A percentile compares a stretch with the other conserved stretches of the same genome.
Evolutionary conservation across 768 basidiomycete genomes (phyloP).

Genomic region (Lepiota brunneoincarnata): DNA sequence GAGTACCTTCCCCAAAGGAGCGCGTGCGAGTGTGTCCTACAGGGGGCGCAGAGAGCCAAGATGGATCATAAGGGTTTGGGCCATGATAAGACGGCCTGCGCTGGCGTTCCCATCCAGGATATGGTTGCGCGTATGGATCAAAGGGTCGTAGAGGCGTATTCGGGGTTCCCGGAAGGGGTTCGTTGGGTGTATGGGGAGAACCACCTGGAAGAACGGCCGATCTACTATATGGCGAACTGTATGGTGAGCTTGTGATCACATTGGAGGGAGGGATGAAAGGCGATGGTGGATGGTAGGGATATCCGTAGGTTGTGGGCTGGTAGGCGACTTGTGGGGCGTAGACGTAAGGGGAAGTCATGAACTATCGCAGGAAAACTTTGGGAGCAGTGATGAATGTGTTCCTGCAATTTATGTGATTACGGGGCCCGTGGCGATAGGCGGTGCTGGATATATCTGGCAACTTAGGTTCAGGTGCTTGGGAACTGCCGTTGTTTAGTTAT

Average conservation of each 20-base stretch:
- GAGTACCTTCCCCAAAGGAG: no score
- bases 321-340: neutral
- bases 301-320: neutral
- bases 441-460: conserved; percentile 5
- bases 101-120: neutral
- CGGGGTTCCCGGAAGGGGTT: neutral
- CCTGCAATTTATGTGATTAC: neutral
- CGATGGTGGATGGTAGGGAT: neutral
- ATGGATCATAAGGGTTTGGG: neutral
- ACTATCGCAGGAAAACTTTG: neutral
- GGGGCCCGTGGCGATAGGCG: neutral
- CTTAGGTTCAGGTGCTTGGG: neutral
- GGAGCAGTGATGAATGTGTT: neutral
- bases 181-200: neutral
- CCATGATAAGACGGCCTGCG: conserved; percentile 1
- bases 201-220: neutral
- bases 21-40: no score
- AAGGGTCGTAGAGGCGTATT: neutral
- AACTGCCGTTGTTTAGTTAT: neutral
- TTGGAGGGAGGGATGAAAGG: conserved; percentile 6
- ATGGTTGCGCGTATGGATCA: neutral
- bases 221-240: conserved; percentile 1
- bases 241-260: neutral
- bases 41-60: neutral
- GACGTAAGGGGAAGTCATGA: conserved; percentile 1